phyloP scores from a whole-genome alignment of 257 asterid genomes.

The Capsicum chinense region DNA sequence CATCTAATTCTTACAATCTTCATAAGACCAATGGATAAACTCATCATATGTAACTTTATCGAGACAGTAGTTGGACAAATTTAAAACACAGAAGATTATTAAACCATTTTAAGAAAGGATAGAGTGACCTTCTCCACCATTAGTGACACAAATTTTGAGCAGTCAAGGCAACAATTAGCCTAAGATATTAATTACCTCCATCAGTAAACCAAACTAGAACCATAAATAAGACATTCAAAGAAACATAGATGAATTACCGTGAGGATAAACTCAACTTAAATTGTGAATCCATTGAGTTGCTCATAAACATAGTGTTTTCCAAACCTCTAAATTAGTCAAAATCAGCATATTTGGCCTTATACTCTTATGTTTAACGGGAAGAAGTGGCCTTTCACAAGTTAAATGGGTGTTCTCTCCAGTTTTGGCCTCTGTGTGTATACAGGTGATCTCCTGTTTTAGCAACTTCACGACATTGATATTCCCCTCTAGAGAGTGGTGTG shows the following conservation, averaged over 20 bases:
- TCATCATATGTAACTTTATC: conserved; percentile 31
- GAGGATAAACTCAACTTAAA: too few species aligned
- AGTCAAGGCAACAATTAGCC: background rate
- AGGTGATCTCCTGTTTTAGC: background rate
- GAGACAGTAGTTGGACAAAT: conserved; percentile 37
- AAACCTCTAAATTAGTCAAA: background rate
- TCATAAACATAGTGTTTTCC: too few species aligned
- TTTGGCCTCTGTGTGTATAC: background rate
- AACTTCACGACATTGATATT: background rate
- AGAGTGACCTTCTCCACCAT: background rate
- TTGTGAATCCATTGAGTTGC: background rate
- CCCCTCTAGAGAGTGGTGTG: background rate
- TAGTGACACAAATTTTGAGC: background rate
- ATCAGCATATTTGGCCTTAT: background rate
- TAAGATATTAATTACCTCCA: background rate
- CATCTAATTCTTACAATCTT: background rate
- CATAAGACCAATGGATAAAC: conserved; percentile 36
- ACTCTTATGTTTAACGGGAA: background rate
- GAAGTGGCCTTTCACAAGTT: background rate
- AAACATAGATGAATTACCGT: background rate
- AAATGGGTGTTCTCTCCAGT: background rate
- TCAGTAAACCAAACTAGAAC: background rate
- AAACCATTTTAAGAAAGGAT: background rate
- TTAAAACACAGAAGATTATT: too few species aligned
- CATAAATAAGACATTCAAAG: background rate